A percentile compares a stretch with the other conserved stretches of the same genome.
These are phyloP conservation scores for Candida insectalens DNA, from an alignment of 805 yeast species.

Conservation along the genomic window DNA sequence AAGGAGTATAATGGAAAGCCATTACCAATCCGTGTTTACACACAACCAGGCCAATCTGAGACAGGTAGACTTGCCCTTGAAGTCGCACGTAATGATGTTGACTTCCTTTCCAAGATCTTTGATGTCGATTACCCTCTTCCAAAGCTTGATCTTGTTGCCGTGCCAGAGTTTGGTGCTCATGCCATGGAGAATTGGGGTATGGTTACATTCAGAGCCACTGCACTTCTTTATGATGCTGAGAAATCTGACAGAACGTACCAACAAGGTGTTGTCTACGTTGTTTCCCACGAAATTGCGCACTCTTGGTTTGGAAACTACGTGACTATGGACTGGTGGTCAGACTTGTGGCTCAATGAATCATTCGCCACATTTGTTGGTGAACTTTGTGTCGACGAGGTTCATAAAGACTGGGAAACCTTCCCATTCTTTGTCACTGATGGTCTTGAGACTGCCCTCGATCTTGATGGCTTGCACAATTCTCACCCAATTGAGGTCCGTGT, in stretches of 20 bases:
- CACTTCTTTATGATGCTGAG: conserved; percentile 37
- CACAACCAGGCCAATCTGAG: conserved; percentile 37
- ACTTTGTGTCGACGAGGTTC: conserved; percentile 55
- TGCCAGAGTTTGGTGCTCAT: conserved; percentile 71
- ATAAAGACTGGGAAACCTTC: conserved; percentile 78
- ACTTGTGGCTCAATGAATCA: conserved; percentile 83
- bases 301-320: conserved; percentile 89
- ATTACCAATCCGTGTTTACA: conserved; percentile 41
- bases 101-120: conserved; percentile 37
- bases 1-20: conserved; percentile 30
- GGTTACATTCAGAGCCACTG: conserved; percentile 56
- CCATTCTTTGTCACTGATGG: conserved; percentile 42
- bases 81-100: conserved; percentile 40
- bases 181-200: conserved; percentile 94
- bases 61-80: conserved; percentile 39
- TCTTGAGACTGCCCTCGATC: conserved; percentile 38
- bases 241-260: conserved; percentile 42
- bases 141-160: conserved; percentile 70
- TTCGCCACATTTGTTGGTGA: conserved; percentile 84
- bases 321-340: conserved; percentile 94
- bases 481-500: conserved; percentile 83
- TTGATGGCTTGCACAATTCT: conserved; percentile 52
- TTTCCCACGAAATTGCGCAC: conserved; percentile 81
- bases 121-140: conserved; percentile 66
- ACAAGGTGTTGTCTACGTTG: conserved; percentile 72